Base-by-base conservation (phyloP, 192 early-diverging fungal species). In the Radiomyces spectabilis region DNA sequence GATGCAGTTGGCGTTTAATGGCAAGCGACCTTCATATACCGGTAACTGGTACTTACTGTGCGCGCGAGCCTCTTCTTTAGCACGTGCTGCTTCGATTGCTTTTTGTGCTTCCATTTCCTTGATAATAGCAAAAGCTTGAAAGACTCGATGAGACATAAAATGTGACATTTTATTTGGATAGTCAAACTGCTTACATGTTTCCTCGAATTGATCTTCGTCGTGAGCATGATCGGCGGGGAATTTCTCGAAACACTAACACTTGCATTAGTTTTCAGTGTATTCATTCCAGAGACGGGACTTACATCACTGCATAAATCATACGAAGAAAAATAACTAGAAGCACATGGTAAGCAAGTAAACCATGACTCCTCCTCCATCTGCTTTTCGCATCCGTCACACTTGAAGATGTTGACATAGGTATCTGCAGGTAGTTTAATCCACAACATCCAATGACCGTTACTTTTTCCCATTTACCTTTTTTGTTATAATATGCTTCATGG, bases 301-400 rank as follows among this genome's bases (percentile, higher is more conserved):
- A 81, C 79, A 41, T 74, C 66, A 7, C 49, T 44, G 43, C 87
- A 89, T 16, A 89, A 58, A 71, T 89, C 87, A 69, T 80, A 89
- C 0, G 87, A 72, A 1, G 82, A 71, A 51, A 87, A 89, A 53
- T 83, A 86, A 48, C 77, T 69, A 0, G 65, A 51, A 38, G 71
- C 83, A 45, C 85, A 87, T 34, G 72, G 70, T 29, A 71, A 39
- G 42, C 86, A 88, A 0, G 75, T 78, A 48, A 72, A 75, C 86
- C 86, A 88, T 26, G 61, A 57, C 35, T 84, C 74, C 3, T 81
- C 67, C 3, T 74, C 74, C 42, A 84, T 58, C 8, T 75, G 58
- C 31, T 75, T 74, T 5, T 52, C 61, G 65, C 87, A 89, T 2
- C 57, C 69, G 58, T 89, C 87, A 63, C 87, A 89, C n/a, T 68